phyloP scores from a whole-genome alignment of 345 rosid genomes.

The Capsella bursapastoris region DNA sequence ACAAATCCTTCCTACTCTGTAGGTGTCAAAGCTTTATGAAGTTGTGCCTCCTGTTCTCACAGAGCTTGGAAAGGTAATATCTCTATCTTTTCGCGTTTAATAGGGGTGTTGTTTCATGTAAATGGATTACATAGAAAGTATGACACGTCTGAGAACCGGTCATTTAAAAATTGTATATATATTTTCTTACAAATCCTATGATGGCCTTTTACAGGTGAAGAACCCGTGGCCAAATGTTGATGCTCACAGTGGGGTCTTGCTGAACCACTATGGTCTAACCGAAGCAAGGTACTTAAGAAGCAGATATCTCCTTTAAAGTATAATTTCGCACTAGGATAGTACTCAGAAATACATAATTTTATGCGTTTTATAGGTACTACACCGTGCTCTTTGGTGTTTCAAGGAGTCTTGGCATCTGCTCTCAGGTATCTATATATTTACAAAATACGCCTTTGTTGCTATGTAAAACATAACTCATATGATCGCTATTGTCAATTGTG shows the following conservation, averaged over 20 bases:
- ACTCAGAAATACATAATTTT: neutral
- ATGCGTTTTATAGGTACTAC: conserved; percentile 59
- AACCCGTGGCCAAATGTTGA: conserved; percentile 99
- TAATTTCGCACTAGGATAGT: neutral
- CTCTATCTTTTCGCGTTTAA: neutral
- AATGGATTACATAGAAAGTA: conserved; percentile 12
- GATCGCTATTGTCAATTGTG: neutral
- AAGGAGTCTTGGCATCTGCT: conserved; percentile 96
- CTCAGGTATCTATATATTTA: conserved; percentile 63
- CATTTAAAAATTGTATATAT: neutral
- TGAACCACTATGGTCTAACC: conserved; percentile 87
- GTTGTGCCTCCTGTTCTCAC: conserved; percentile 96
- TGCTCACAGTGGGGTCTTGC: conserved; percentile 98
- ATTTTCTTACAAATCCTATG: conserved; percentile 6
- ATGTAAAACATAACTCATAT: neutral
- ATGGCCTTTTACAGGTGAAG: conserved; percentile 69
- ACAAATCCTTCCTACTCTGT: conserved; percentile 38
- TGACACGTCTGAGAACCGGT: neutral
- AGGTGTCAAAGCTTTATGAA: conserved; percentile 97
- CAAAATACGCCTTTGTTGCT: neutral
- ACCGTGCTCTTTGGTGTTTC: conserved; percentile 99
- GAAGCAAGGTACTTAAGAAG: conserved; percentile 84
- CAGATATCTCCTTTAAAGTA: neutral
- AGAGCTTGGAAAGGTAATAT: conserved; percentile 81
- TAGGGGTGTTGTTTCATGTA: conserved; percentile 6